Evolutionary conservation across 2,329 filamentous ascomycete species (phyloP), one percentile per base, ranked within the genome.

Genomic region (Ceratocystis diversiconidia): DNA sequence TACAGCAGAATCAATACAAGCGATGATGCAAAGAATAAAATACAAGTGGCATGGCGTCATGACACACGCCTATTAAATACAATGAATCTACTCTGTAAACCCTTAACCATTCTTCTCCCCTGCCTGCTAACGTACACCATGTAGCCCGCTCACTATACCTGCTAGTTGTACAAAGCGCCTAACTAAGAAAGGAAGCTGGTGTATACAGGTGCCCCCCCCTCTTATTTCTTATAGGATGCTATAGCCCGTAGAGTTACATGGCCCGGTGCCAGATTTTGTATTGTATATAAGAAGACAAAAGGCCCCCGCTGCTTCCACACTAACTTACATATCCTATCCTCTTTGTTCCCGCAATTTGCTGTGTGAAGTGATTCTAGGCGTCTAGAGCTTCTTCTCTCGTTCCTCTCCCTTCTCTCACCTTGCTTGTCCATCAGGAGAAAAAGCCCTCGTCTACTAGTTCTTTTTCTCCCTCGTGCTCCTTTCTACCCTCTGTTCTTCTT

Each of bases 221-320:
- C 52, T 59, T 12, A 17, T 17, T 59, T 30, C 15, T 59, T 10
- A 36, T 8, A 59, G 55, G 8, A 59, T 59, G 55, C 1, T 4
- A 5, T 30, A 32, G 55, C 43, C 44, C 12, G 43, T 48, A 50
- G 41, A 30, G 61, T 62, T 30, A 50, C 61, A 62, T 62, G 43
- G 61, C 44, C 46, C 25, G 44, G 17, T 17, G 43, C 61, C 28
- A 1, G 25, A 19, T 5, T 12, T 15, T n/a, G 61, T 50, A 36
- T 6, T 19, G 43, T 10, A 43, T 62, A 62, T 62, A 62, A 62
- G 61, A 62, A 62, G 61, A 22, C 61, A 32, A 62, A 62, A 50
- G 36, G 61, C 50, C 22, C 61, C 61, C 61, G 43, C 61, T 30
- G 25, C 25, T n/a, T 25, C 30, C 6, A 30, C 55, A 3, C 28